Percentiles rank a stretch among this genome's conserved stretches.
phyloP scores from a whole-genome alignment of 208 protist genomes.

The Trypanosoma mega region DNA sequence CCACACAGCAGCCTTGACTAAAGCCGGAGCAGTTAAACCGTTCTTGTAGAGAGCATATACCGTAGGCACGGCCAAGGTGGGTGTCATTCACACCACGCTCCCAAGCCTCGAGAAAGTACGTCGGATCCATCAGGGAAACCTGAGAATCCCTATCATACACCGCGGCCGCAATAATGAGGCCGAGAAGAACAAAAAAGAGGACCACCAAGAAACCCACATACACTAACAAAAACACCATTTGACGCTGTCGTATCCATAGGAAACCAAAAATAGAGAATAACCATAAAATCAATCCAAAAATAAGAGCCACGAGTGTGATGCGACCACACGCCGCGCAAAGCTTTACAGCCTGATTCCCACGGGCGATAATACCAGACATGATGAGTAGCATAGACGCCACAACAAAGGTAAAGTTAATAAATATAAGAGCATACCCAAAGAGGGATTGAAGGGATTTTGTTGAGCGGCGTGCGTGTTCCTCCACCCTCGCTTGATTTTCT shows the following conservation, averaged over 20 bases:
- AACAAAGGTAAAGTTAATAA: slow-evolving; percentile 40
- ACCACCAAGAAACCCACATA: slow-evolving; percentile 25
- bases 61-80: slow-evolving; percentile 4
- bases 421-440: slow-evolving; percentile 33
- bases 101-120: slow-evolving; percentile 19
- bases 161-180: slow-evolving; percentile 21
- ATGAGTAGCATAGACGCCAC: slow-evolving; percentile 33
- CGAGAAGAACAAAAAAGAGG: slow-evolving; percentile 23
- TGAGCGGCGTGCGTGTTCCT: background rate
- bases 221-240: slow-evolving; percentile 33
- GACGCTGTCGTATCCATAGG: slow-evolving; percentile 32
- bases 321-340: slow-evolving; percentile 19
- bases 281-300: slow-evolving; percentile 31
- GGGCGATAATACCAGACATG: slow-evolving; percentile 31
- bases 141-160: slow-evolving; percentile 15
- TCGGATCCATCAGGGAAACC: slow-evolving; percentile 16
- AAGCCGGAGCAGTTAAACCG: slow-evolving; percentile 33
- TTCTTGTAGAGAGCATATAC: slow-evolving; percentile 30
- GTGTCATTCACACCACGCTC: slow-evolving; percentile 27
- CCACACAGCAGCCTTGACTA: slow-evolving; percentile 29
- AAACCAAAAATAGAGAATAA: slow-evolving; percentile 32
- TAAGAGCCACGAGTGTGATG: slow-evolving; percentile 17
- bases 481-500: too few relatives aligned
- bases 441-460: slow-evolving; percentile 6
- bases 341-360: slow-evolving; percentile 21